Evolutionary conservation across 257 asterid species (phyloP).

Genomic region (Scutellaria minor): DNA sequence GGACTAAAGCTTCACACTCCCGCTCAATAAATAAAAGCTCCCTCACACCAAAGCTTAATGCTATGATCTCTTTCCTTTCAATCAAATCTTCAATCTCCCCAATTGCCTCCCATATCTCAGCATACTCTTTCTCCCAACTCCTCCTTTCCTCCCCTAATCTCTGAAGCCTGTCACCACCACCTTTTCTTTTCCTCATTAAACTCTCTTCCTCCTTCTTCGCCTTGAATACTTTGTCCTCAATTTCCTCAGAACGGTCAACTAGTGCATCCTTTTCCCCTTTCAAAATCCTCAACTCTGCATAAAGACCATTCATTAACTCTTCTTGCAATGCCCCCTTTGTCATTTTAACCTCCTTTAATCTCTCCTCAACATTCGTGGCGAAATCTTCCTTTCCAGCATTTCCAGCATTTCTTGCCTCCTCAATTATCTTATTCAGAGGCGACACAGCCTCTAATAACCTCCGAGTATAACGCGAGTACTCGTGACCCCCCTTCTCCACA

Average conservation of each 20-base stretch:
- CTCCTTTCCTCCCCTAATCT: conserved; percentile 57
- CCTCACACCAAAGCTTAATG: conserved; percentile 80
- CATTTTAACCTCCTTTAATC: conserved; percentile 60
- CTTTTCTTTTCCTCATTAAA: conserved; percentile 48
- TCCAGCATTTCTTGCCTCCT: conserved; percentile 53
- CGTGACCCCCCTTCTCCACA: conserved; percentile 53
- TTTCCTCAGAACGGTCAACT: conserved; percentile 42
- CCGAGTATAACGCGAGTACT: conserved; percentile 64
- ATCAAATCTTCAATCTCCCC: conserved; percentile 78
- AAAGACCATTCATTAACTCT: conserved; percentile 64
- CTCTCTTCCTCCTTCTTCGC: conserved; percentile 54
- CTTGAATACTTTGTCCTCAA: conserved; percentile 42
- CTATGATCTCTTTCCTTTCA: conserved; percentile 64
- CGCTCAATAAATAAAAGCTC: conserved; percentile 82
- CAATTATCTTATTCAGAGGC: conserved; percentile 54
- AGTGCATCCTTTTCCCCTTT: conserved; percentile 50
- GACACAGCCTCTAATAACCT: conserved; percentile 60
- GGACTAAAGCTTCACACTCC: conserved; percentile 77
- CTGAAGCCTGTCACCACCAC: conserved; percentile 44
- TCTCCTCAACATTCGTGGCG: conserved; percentile 43
- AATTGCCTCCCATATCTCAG: conserved; percentile 62
- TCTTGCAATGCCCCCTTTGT: conserved; percentile 60
- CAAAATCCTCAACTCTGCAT: conserved; percentile 58
- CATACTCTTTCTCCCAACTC: conserved; percentile 56
- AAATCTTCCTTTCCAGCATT: conserved; percentile 43